phyloP scores from a whole-genome alignment of 306 rosid genomes.

The Cicer cuneatum region DNA sequence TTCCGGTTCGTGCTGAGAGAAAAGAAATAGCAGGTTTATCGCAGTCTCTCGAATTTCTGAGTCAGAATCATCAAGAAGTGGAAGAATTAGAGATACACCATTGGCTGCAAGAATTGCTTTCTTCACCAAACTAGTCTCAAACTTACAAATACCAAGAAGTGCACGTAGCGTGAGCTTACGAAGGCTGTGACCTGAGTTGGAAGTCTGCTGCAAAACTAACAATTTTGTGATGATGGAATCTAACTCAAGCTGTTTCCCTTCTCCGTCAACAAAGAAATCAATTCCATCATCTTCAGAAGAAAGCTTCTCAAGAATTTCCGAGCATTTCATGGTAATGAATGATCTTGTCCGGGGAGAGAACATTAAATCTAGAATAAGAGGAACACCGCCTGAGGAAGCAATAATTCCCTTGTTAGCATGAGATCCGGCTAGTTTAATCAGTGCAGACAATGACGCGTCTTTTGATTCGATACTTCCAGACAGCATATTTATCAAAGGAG shows the following conservation, averaged over 20 bases:
- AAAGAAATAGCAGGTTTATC: conserved; percentile 70
- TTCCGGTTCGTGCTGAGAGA: conserved; percentile 82
- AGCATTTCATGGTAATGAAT: conserved; percentile 56
- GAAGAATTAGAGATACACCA: conserved; percentile 71
- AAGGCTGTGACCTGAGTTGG: conserved; percentile 51
- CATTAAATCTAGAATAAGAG: conserved; percentile 58
- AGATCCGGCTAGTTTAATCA: conserved; percentile 63
- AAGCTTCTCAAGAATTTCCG: conserved; percentile 77
- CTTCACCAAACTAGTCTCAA: conserved; percentile 72
- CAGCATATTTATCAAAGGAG: conserved; percentile 75
- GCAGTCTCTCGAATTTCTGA: conserved; percentile 69
- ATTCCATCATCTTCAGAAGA: conserved; percentile 59
- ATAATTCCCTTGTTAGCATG: conserved; percentile 64
- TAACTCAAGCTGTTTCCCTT: conserved; percentile 68
- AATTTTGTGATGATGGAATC: conserved; percentile 65
- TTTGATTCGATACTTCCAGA: conserved; percentile 57
- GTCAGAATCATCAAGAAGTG: conserved; percentile 77
- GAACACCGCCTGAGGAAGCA: conserved; percentile 70
- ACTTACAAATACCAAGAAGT: conserved; percentile 82
- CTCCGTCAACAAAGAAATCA: conserved; percentile 64
- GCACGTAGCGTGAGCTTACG: conserved; percentile 68
- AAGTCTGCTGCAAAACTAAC: conserved; percentile 58
- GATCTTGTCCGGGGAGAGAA: conserved; percentile 53
- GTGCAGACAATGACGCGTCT: conserved; percentile 63
- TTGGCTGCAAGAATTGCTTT: conserved; percentile 71